Conservation (phyloP, 805 yeast species). For the Starmera quercuum region DNA sequence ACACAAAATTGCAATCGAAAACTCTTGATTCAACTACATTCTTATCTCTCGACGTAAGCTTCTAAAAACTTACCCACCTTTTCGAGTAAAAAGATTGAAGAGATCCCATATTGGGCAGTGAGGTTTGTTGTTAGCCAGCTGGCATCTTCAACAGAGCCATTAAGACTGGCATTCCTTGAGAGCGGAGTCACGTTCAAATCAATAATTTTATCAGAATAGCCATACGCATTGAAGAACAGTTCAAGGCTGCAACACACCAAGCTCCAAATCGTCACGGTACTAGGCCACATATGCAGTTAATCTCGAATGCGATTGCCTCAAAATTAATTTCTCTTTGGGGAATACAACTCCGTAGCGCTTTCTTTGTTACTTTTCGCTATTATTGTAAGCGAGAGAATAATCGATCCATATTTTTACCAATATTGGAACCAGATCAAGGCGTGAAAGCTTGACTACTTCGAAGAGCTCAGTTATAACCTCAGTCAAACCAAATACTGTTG, state of each 20-base stretch:
- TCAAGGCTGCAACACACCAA: slow-evolving; percentile 5
- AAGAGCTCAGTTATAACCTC: slow-evolving; percentile 6
- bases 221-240: slow-evolving; percentile 7
- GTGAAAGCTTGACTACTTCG: slow-evolving; percentile 1
- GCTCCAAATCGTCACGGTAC: slow-evolving; percentile 1
- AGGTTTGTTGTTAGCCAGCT: slow-evolving; percentile 1
- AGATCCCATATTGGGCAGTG: slow-evolving; percentile 1
- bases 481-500: slow-evolving; percentile 6
- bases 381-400: slow-evolving; percentile 5
- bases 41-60: no score
- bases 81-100: slow-evolving; percentile 1
- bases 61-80: neutral
- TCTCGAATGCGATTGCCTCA: slow-evolving; percentile 7
- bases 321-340: slow-evolving; percentile 2
- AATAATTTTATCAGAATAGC: slow-evolving; percentile 1
- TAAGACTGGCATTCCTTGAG: neutral
- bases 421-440: neutral
- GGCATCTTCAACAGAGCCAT: neutral
- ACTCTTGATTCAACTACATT: no score
- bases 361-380: slow-evolving; percentile 1
- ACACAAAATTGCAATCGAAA: no score
- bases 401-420: slow-evolving; percentile 7
- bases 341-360: slow-evolving; percentile 4
- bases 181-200: slow-evolving; percentile 1
- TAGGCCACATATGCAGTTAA: slow-evolving; percentile 5